These are phyloP conservation scores for Sindora glabra DNA, from an alignment of 306 rosid genomes.

Conservation along the genomic window DNA sequence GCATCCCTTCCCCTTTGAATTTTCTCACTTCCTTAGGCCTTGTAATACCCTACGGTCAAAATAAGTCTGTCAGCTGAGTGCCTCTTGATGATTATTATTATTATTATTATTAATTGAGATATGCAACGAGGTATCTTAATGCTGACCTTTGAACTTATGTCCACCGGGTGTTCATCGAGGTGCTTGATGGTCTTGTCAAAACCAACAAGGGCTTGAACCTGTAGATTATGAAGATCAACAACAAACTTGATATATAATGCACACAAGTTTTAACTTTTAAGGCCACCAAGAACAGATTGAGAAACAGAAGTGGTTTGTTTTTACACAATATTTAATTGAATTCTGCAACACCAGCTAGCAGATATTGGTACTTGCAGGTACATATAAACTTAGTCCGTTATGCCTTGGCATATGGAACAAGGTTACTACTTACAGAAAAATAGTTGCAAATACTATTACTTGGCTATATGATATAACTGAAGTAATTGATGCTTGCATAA, in stretches of 20 bases:
- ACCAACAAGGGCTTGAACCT: slow-evolving; percentile 98
- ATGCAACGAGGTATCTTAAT: not conserved
- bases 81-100: too few species aligned
- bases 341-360: not conserved
- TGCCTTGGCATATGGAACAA: too few species aligned
- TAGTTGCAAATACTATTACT: too few species aligned
- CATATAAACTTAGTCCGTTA: too few species aligned
- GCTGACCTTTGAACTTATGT: slow-evolving; percentile 81
- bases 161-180: slow-evolving; percentile 80
- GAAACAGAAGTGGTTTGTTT: not conserved
- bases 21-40: slow-evolving; percentile 86
- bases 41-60: slow-evolving; percentile 63
- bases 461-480: too few species aligned
- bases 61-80: slow-evolving; percentile 6
- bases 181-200: slow-evolving; percentile 83
- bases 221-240: slow-evolving; percentile 11
- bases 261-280: not conserved
- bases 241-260: slow-evolving; percentile 11
- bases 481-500: not conserved
- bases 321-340: not conserved
- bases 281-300: not conserved
- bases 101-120: not conserved
- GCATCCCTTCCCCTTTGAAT: slow-evolving; percentile 97
- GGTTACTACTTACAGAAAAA: too few species aligned
- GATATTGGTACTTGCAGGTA: not conserved